These are phyloP conservation scores for Harringtonia aguacate DNA, from an alignment of 2,329 filamentous ascomycete genomes.

Conservation along the genomic window DNA sequence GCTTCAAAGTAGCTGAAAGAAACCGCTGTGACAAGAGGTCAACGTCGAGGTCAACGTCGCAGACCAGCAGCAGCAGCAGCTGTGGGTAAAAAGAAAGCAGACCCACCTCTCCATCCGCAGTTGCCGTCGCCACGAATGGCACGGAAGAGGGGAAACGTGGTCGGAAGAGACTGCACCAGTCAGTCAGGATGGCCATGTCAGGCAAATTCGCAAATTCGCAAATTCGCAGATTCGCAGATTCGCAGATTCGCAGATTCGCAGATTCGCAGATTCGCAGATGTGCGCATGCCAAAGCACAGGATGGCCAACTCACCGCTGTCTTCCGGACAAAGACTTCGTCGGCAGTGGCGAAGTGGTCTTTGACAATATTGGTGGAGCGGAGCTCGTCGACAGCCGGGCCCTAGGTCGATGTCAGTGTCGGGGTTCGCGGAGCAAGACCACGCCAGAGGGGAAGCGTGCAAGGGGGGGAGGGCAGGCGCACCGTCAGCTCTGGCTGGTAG, in stretches of 20 bases:
- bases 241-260: no score
- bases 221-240: no score
- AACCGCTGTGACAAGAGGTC: slow-evolving; percentile 49
- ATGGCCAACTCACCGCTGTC: slow-evolving; percentile 54
- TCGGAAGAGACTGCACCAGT: slow-evolving; percentile 55
- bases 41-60: neutral
- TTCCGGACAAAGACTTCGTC: slow-evolving; percentile 79
- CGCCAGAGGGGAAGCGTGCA: neutral
- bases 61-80: neutral
- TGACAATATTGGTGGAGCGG: slow-evolving; percentile 65
- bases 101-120: slow-evolving; percentile 89
- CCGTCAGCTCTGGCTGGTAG: slow-evolving; percentile 47
- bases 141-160: slow-evolving; percentile 79
- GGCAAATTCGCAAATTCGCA: no score
- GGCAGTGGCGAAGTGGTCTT: slow-evolving; percentile 77
- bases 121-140: slow-evolving; percentile 87
- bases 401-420: slow-evolving; percentile 33
- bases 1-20: slow-evolving; percentile 90
- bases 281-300: no score
- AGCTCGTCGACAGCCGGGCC: slow-evolving; percentile 74
- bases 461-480: no score
- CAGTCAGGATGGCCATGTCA: neutral
- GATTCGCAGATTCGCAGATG: no score
- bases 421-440: slow-evolving; percentile 3
- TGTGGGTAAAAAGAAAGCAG: neutral